A percentile compares a stretch with the other conserved stretches of the same genome.
These are phyloP conservation scores for Chrysanthemum makinoi DNA, from an alignment of 129 eudicot genomes.

Conservation along the genomic window DNA sequence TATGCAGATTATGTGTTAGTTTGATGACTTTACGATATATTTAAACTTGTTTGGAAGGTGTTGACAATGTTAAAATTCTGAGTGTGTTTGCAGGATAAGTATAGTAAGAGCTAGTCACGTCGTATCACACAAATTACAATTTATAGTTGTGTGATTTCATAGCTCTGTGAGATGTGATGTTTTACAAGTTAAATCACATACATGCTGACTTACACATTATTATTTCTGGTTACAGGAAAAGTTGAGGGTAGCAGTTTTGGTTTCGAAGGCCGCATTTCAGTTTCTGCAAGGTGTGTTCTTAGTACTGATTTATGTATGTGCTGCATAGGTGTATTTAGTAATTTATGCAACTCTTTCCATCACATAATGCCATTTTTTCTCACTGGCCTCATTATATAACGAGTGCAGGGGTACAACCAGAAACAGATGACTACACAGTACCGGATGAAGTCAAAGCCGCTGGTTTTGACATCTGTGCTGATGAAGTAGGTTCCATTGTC, in stretches of 20 bases:
- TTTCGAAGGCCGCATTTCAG: constrained; percentile 90
- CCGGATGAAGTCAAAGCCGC: constrained; percentile 74
- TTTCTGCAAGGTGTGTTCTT: constrained; percentile 65
- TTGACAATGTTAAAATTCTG: too few species aligned
- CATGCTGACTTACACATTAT: not conserved
- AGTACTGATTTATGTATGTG: not conserved
- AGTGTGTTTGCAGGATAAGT: too few species aligned
- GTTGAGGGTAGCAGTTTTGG: constrained; percentile 84
- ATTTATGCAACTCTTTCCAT: not conserved
- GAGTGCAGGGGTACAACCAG: constrained; percentile 59
- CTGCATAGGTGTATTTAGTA: not conserved
- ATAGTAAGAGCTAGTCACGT: too few species aligned
- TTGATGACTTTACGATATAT: too few species aligned
- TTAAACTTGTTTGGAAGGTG: too few species aligned
- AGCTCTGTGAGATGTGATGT: not conserved
- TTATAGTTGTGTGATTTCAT: constrained; percentile 1
- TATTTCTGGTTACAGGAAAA: constrained; percentile 59
- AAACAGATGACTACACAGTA: constrained; percentile 50
- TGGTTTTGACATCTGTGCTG: constrained; percentile 80
- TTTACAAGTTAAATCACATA: not conserved
- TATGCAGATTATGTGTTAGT: too few species aligned
- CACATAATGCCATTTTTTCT: constrained; percentile 12
- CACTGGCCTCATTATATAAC: not conserved
- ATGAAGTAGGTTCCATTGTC: constrained; percentile 76
- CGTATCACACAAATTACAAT: not conserved